Evolutionary conservation across 768 basidiomycete genomes (phyloP).

Genomic region (Lactarius evosmus): DNA sequence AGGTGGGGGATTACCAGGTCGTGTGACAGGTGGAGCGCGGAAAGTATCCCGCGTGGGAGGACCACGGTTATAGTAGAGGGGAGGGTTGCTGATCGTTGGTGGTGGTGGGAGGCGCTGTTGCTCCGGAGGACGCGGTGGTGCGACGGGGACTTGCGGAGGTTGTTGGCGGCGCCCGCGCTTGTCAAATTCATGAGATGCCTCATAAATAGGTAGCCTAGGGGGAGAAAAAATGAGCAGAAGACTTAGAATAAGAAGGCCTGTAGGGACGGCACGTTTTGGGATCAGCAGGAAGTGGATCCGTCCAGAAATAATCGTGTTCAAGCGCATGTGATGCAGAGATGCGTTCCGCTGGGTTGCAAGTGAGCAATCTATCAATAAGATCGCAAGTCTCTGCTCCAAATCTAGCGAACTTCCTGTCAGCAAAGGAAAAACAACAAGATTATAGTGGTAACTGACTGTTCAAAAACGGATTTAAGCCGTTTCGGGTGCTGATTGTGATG

Average conservation of each 20-base stretch:
- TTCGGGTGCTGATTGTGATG: conserved; percentile 53
- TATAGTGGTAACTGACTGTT: conserved; percentile 45
- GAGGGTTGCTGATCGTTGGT: conserved; percentile 25
- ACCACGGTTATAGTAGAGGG: conserved; percentile 13
- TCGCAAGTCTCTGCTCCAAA: conserved; percentile 74
- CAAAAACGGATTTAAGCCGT: conserved; percentile 54
- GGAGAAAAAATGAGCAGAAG: conserved; percentile 5
- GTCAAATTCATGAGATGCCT: conserved; percentile 82
- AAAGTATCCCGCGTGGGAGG: conserved; percentile 25
- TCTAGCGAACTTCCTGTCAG: conserved; percentile 37
- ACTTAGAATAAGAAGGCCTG: background rate
- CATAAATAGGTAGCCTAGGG: conserved; percentile 66
- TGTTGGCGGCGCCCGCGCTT: conserved; percentile 59
- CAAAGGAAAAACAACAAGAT: conserved; percentile 19
- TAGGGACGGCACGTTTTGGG: conserved; percentile 61
- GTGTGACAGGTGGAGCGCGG: conserved; percentile 29
- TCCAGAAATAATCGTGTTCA: conserved; percentile 95
- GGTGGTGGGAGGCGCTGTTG: conserved; percentile 30
- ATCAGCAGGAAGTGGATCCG: conserved; percentile 81
- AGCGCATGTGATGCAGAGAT: conserved; percentile 84
- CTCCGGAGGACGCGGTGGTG: conserved; percentile 26
- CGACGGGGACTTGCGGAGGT: conserved; percentile 29
- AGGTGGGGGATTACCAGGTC: conserved; percentile 28
- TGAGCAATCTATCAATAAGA: conserved; percentile 76
- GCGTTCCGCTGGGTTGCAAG: conserved; percentile 78